Conservation (phyloP, 2,329 filamentous ascomycete genomes). For the Xylariaceae sp. region DNA sequence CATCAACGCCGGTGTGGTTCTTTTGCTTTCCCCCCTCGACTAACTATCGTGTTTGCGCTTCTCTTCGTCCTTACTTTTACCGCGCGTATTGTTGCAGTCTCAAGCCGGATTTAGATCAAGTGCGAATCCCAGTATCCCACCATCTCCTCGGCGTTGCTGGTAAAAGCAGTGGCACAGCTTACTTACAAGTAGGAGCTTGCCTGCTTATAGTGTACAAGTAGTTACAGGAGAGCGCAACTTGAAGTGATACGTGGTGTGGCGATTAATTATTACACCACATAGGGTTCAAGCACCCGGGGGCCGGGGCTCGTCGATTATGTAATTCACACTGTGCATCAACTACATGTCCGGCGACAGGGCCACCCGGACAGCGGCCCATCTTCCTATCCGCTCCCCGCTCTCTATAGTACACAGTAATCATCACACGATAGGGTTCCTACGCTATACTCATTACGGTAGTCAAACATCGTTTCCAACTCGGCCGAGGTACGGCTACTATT, state of each 20-base stretch:
- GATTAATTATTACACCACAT: no score
- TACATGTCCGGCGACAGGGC: constrained; percentile 9
- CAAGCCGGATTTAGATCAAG: neutral
- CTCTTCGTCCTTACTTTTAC: neutral
- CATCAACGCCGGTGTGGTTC: neutral
- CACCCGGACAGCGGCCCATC: constrained; percentile 24
- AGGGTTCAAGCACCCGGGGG: no score
- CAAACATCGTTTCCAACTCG: neutral
- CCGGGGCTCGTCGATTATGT: neutral
- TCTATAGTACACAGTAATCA: constrained; percentile 20
- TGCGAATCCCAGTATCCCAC: neutral
- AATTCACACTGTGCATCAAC: neutral
- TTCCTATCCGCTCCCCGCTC: constrained; percentile 17
- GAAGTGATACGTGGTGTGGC: neutral
- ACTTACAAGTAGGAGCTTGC: no score
- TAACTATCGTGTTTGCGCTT: neutral
- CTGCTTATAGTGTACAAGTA: no score
- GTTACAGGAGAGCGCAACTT: neutral
- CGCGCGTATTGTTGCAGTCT: neutral
- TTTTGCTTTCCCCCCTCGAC: neutral
- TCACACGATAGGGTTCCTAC: constrained; percentile 1
- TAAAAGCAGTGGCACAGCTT: neutral
- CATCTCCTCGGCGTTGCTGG: neutral
- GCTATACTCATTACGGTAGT: no score
- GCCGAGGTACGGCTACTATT: neutral